Percentiles rank a stretch among this genome's conserved stretches.
Conservation (phyloP, 805 yeast species). For the Yarrowia phangngaensis region DNA sequence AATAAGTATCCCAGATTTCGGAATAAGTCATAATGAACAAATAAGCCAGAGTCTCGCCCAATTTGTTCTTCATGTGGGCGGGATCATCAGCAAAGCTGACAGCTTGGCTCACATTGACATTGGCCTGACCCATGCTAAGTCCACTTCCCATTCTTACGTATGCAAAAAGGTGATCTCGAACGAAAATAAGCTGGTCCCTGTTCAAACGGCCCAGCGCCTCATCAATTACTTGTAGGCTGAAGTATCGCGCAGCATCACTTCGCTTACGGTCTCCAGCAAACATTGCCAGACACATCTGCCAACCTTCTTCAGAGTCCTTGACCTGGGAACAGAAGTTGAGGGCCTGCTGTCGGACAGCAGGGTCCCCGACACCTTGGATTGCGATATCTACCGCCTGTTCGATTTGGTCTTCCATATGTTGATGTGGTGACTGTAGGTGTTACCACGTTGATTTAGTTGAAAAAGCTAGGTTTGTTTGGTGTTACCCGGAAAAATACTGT, state of each 20-base stretch:
- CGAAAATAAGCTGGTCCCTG: constrained; percentile 45
- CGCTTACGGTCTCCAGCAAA: constrained; percentile 41
- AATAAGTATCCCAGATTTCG: constrained; percentile 49
- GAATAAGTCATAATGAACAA: constrained; percentile 51
- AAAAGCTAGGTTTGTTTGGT: constrained; percentile 23
- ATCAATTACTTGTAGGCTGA: constrained; percentile 66
- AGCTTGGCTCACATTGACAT: constrained; percentile 32
- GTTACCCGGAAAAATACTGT: constrained; percentile 24
- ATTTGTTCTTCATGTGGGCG: constrained; percentile 50
- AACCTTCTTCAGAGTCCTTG: constrained; percentile 46
- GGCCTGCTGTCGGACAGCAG: constrained; percentile 55
- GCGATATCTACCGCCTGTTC: constrained; percentile 87
- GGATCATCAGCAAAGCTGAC: constrained; percentile 38
- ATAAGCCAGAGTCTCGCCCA: constrained; percentile 53
- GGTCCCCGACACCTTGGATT: constrained; percentile 62
- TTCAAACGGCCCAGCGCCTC: constrained; percentile 48
- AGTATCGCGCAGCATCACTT: constrained; percentile 58
- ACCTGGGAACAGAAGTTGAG: constrained; percentile 45
- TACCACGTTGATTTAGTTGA: constrained; percentile 2
- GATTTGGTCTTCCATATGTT: constrained; percentile 53
- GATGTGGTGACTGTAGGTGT: constrained; percentile 11
- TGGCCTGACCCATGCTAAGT: constrained; percentile 30
- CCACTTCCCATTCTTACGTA: constrained; percentile 38
- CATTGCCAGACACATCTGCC: constrained; percentile 47
- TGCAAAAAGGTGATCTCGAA: constrained; percentile 50